Conservation (phyloP, 495 filamentous ascomycete species). For the Melanomma pulvis-pyrius region DNA sequence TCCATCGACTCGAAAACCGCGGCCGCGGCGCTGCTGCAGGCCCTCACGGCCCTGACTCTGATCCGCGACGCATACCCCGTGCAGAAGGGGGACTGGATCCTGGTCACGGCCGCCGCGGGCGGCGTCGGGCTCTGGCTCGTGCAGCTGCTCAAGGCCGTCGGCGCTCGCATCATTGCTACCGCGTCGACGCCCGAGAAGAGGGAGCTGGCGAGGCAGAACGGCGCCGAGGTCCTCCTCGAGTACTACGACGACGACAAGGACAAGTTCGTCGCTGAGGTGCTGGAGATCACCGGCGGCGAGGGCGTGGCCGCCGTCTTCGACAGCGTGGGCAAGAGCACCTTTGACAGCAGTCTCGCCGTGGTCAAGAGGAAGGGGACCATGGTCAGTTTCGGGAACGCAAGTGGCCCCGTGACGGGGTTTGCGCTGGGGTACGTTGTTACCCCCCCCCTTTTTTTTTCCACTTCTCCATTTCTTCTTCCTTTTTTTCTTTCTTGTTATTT, state of each 20-base stretch:
- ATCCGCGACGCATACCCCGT: conserved; percentile 77
- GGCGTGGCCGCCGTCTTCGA: conserved; percentile 87
- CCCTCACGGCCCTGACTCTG: conserved; percentile 81
- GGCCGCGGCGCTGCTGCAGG: conserved; percentile 75
- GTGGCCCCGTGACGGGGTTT: conserved; percentile 78
- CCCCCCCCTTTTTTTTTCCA: not conserved
- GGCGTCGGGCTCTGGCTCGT: conserved; percentile 80
- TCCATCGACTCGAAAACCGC: conserved; percentile 63
- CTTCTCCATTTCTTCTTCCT: not conserved
- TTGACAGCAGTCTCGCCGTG: conserved; percentile 78
- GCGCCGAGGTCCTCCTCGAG: conserved; percentile 72
- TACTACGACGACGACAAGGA: conserved; percentile 61
- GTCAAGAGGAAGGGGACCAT: conserved; percentile 82
- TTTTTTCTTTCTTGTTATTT: not conserved
- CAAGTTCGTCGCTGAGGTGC: conserved; percentile 39
- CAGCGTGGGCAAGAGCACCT: conserved; percentile 84
- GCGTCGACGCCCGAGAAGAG: conserved; percentile 75
- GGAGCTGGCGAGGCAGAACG: conserved; percentile 77
- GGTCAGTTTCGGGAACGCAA: conserved; percentile 86
- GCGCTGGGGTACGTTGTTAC: conserved; percentile 59
- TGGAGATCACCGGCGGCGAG: conserved; percentile 45
- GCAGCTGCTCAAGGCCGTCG: conserved; percentile 72
- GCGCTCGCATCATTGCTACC: conserved; percentile 82
- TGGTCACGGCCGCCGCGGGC: conserved; percentile 89
- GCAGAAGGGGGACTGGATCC: conserved; percentile 76